A percentile compares a stretch with the other conserved stretches of the same genome.
phyloP scores from a whole-genome alignment of 1,284 basidiomycete genomes.

The Microbotryomycetes sp. region DNA sequence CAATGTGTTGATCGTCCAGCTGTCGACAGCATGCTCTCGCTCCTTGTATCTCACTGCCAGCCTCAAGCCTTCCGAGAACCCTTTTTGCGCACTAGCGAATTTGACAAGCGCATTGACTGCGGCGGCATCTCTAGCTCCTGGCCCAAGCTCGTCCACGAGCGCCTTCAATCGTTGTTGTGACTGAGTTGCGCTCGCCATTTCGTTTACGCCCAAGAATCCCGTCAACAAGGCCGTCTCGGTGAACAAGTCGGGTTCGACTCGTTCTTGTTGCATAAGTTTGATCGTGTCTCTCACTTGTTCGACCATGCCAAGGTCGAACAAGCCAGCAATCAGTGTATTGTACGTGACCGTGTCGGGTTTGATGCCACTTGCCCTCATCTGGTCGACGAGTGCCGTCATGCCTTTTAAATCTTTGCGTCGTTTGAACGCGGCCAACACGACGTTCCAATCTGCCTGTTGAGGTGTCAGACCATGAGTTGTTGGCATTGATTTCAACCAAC shows the following conservation, averaged over 20 bases:
- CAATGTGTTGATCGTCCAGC: slow-evolving; percentile 21
- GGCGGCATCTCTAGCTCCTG: slow-evolving; percentile 4
- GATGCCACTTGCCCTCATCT: slow-evolving; percentile 13
- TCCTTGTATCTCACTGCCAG: slow-evolving; percentile 5
- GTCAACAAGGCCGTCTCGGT: slow-evolving; percentile 29
- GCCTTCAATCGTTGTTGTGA: background rate
- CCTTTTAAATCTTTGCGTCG: slow-evolving; percentile 6
- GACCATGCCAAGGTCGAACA: slow-evolving; percentile 14
- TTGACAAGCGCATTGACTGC: slow-evolving; percentile 24
- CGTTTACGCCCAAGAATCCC: slow-evolving; percentile 22
- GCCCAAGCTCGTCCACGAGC: background rate
- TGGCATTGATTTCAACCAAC: slow-evolving; percentile 23
- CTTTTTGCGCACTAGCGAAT: slow-evolving; percentile 11
- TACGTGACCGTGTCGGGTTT: slow-evolving; percentile 22
- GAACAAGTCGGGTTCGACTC: slow-evolving; percentile 16
- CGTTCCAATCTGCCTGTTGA: slow-evolving; percentile 23
- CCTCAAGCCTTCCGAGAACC: slow-evolving; percentile 5
- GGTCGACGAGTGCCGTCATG: slow-evolving; percentile 5
- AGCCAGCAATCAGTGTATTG: slow-evolving; percentile 24
- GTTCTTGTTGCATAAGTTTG: slow-evolving; percentile 7
- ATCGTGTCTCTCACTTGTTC: slow-evolving; percentile 6
- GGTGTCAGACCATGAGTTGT: slow-evolving; percentile 6
- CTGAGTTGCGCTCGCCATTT: slow-evolving; percentile 18
- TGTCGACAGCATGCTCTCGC: slow-evolving; percentile 7
- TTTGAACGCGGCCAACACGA: slow-evolving; percentile 17